These are phyloP conservation scores for Microbotryum saponariae DNA, from an alignment of 1,284 basidiomycete species.

Conservation along the genomic window DNA sequence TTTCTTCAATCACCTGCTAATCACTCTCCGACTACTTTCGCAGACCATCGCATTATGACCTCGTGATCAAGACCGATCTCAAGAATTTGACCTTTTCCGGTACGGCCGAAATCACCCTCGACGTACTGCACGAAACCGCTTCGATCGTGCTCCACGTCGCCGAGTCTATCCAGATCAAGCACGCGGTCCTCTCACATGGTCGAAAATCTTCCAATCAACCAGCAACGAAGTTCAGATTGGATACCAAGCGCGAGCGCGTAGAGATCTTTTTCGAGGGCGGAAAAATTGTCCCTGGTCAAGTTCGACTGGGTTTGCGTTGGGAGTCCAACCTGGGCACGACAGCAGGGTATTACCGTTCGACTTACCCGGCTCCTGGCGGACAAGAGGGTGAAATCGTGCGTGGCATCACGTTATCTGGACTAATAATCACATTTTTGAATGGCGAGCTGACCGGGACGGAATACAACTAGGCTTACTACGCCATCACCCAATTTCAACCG, in stretches of 20 bases:
- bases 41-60: slow-evolving; percentile 50
- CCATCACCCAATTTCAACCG: slow-evolving; percentile 52
- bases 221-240: slow-evolving; percentile 53
- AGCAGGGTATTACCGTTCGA: slow-evolving; percentile 44
- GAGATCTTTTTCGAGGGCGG: slow-evolving; percentile 53
- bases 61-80: slow-evolving; percentile 77
- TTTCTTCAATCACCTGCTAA: too few relatives aligned
- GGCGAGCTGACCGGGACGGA: slow-evolving; percentile 50
- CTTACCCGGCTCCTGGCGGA: slow-evolving; percentile 44
- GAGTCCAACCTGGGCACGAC: slow-evolving; percentile 39
- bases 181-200: too few relatives aligned
- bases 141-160: slow-evolving; percentile 52
- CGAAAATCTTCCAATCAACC: neutral
- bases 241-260: slow-evolving; percentile 58
- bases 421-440: too few relatives aligned
- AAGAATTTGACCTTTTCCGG: slow-evolving; percentile 63
- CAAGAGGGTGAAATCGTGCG: slow-evolving; percentile 53
- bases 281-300: slow-evolving; percentile 18
- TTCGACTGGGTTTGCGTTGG: slow-evolving; percentile 40
- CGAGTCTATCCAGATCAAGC: slow-evolving; percentile 48
- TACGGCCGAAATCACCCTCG: slow-evolving; percentile 61
- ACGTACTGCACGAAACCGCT: neutral
- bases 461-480: slow-evolving; percentile 35
- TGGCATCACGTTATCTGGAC: too few relatives aligned
- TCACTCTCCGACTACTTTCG: too few relatives aligned